Conservation (phyloP, 768 basidiomycete genomes). For the Candolleomyces eurysporus region DNA sequence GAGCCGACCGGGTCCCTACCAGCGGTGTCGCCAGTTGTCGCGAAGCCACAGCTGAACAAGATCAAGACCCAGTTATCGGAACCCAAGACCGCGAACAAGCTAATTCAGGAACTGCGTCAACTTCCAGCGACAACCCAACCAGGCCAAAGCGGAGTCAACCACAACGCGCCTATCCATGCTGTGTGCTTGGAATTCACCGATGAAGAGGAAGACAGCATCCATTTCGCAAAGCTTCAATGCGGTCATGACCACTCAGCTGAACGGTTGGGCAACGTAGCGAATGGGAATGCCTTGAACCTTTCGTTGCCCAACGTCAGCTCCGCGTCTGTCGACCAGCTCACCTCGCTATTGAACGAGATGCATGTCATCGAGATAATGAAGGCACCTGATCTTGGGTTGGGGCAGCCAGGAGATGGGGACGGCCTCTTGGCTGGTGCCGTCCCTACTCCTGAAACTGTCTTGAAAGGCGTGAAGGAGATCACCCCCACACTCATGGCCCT, state of each 20-base stretch:
- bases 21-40: slow-evolving; percentile 37
- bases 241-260: neutral
- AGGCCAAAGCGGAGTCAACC: slow-evolving; percentile 6
- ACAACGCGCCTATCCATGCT: slow-evolving; percentile 62
- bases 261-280: slow-evolving; percentile 3
- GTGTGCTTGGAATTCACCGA: slow-evolving; percentile 70
- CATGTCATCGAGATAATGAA: slow-evolving; percentile 59
- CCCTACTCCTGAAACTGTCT: slow-evolving; percentile 70
- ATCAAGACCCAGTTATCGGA: slow-evolving; percentile 67
- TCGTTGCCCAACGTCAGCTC: slow-evolving; percentile 39
- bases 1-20: slow-evolving; percentile 33
- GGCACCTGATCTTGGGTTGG: slow-evolving; percentile 66
- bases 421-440: slow-evolving; percentile 74
- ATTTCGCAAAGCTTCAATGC: slow-evolving; percentile 48
- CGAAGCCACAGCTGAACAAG: slow-evolving; percentile 55
- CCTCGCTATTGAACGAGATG: slow-evolving; percentile 54
- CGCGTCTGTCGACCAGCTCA: slow-evolving; percentile 50
- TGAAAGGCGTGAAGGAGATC: slow-evolving; percentile 65
- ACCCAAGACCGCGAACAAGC: slow-evolving; percentile 64
- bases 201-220: slow-evolving; percentile 55
- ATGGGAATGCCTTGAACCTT: slow-evolving; percentile 3
- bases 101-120: slow-evolving; percentile 67
- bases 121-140: slow-evolving; percentile 43
- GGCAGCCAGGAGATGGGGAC: slow-evolving; percentile 64
- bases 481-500: slow-evolving; percentile 78